Base-by-base conservation (phyloP, 805 yeast species). In the Saccharomycopsis malanga region DNA sequence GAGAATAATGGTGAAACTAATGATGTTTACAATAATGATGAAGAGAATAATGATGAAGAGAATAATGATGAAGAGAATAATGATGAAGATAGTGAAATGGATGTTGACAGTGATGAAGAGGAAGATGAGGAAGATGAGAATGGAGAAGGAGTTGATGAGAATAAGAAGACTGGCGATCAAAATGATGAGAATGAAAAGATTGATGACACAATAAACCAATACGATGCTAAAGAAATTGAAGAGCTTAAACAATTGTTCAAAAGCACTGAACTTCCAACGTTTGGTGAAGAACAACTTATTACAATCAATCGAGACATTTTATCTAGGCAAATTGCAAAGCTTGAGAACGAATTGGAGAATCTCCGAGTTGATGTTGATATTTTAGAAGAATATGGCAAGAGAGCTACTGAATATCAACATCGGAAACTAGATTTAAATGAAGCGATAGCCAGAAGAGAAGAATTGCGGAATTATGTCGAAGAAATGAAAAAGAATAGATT, bases 361-460 rank as follows among this genome's bases (percentile, higher is more conserved):
- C 74, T 79, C 5, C 73, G 71, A 48, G 81, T 81, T 3, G 91
- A 91, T 59, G 70, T 83, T 48, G 89, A 83, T 47, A 76, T 86
- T 2, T 67, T 91, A 40, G 77, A 76, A 48, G 95, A 88, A 53
- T 93, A 88, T 61, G 83, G 84, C 0, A 61, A 67, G 34, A 76
- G 94, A 49, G 73, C 74, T 42, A 60, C 61, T 1, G 96, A 88
- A 56, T 87, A 72, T 58, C 73, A 70, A 27, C 65, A 71, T 2
- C 72, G 96, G 48, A 76, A 81, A 56, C 56, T 61, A 0, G 93
- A 83, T 49, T 67, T 91, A 56, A 83, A 84, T 55, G 68, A 67
- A 18, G 81, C 96, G 0, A 82, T 87, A 2, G 64, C 65, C 17
- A 62, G 70, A 48, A 74, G 96, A 57, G 95, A 91, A 54, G 68